Base-by-base conservation (phyloP, 2,329 filamentous ascomycete species). In the Penicillium sclerotiorum region DNA sequence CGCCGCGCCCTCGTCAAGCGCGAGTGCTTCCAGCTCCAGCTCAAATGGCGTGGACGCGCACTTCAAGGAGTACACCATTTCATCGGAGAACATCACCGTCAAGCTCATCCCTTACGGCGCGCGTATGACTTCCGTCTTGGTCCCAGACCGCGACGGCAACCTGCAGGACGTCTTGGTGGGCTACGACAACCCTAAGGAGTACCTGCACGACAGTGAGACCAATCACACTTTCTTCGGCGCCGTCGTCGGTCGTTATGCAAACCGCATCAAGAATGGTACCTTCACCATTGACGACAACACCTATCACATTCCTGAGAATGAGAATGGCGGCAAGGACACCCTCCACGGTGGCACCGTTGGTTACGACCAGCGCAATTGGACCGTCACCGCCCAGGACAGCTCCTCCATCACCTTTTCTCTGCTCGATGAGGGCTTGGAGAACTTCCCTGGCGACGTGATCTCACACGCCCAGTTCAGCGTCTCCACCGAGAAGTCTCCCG, bases 261-360 rank as follows among this genome's bases (percentile, higher is more conserved):
- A 81, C 60, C 75, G 78, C 32, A 80, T 80, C 65, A 80, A 77
- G 69, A 82, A 82, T 50, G 77, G 78, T 44, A 81, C 79, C 3
- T 82, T 82, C 63, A 70, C 70, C 18, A 68, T 82, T 49, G 74
- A 79, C 45, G 74, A 71, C 17, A 58, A 68, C 15, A 70, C 65
- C 3, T 81, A 76, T 53, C 67, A 80, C 22, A 73, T 80, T 25
- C 72, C 77, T 0, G 67, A 71, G 39, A 82, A 81, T 56, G 80
- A 82, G 57, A 69, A 81, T 38, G 67, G 60, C 30, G 78, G 78
- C n/a, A 53, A 57, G 11, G 72, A 81, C 59, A 80, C 80, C 17
- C 73, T 82, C 13, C 80, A 82, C 55, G 80, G 80, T 52, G 76
- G 76, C 21, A 56, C 56, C 17, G 60, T 76, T 23, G 76, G 76